Evolutionary conservation across 2,329 filamentous ascomycete genomes (phyloP).

Genomic region (Fusarium denticulatum): DNA sequence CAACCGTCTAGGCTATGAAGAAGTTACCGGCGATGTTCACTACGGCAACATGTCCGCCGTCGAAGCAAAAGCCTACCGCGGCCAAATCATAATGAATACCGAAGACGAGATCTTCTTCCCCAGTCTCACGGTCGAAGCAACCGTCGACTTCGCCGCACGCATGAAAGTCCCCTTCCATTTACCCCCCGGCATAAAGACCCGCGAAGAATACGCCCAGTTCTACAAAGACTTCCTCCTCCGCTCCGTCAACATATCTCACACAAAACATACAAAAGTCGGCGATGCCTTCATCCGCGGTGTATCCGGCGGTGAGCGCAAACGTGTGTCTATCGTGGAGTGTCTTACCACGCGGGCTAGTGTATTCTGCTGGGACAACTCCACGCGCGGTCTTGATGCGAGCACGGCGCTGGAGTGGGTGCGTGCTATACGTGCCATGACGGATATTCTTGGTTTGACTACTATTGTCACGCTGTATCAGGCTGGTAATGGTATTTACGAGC

Average conservation of each 20-base stretch:
- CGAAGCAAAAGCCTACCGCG: conserved; percentile 60
- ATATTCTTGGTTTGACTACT: conserved; percentile 66
- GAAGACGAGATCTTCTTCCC: conserved; percentile 74
- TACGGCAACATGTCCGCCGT: conserved; percentile 62
- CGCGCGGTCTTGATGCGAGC: conserved; percentile 71
- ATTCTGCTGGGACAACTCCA: conserved; percentile 74
- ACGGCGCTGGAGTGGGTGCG: conserved; percentile 70
- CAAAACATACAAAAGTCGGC: conserved; percentile 71
- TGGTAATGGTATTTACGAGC: conserved; percentile 73
- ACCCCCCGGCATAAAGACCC: conserved; percentile 53
- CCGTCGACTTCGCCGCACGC: conserved; percentile 73
- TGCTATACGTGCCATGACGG: conserved; percentile 69
- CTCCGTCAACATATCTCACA: conserved; percentile 68
- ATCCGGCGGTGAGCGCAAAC: conserved; percentile 74
- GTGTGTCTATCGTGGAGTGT: conserved; percentile 74
- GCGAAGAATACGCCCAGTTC: conserved; percentile 57
- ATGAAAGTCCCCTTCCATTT: conserved; percentile 64
- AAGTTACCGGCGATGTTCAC: conserved; percentile 66
- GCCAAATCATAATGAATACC: conserved; percentile 75
- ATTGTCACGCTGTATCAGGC: conserved; percentile 76
- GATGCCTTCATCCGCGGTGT: conserved; percentile 73
- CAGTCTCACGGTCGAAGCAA: conserved; percentile 75
- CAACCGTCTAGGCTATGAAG: conserved; percentile 66
- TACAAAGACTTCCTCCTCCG: conserved; percentile 65
- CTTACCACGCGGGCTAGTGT: conserved; percentile 67